Evolutionary conservation across 2,329 filamentous ascomycete species (phyloP).

Genomic region (Fusarium armeniacum): DNA sequence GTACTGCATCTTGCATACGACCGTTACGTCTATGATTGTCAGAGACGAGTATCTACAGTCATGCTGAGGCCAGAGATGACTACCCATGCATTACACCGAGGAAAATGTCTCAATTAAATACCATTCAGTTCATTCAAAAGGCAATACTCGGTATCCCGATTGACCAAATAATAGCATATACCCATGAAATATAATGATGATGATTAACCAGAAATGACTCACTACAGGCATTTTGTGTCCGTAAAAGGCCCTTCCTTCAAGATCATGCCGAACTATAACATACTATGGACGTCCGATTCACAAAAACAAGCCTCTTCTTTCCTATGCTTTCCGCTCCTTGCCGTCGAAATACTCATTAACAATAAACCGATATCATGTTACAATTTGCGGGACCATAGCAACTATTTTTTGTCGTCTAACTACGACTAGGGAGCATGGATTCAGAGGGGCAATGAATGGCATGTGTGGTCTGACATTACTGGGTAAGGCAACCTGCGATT

Average conservation of each 20-base stretch:
- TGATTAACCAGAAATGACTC: background rate
- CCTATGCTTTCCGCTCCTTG: slow-evolving; percentile 46
- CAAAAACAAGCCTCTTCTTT: slow-evolving; percentile 30
- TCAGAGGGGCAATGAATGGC: slow-evolving; percentile 13
- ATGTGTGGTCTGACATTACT: slow-evolving; percentile 33
- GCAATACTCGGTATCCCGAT: background rate
- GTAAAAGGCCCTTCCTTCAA: slow-evolving; percentile 40
- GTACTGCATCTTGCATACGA: slow-evolving; percentile 25
- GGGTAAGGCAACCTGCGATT: slow-evolving; percentile 48
- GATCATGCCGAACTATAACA: background rate
- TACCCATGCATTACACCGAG: slow-evolving; percentile 4
- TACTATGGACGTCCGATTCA: slow-evolving; percentile 11
- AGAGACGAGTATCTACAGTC: slow-evolving; percentile 15
- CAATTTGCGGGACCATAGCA: slow-evolving; percentile 31
- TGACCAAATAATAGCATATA: background rate
- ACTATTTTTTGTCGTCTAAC: slow-evolving; percentile 1
- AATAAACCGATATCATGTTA: slow-evolving; percentile 22
- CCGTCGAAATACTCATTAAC: slow-evolving; percentile 27
- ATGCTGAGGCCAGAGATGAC: slow-evolving; percentile 40
- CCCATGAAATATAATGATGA: background rate
- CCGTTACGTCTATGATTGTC: slow-evolving; percentile 22
- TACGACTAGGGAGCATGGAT: slow-evolving; percentile 9
- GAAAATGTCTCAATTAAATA: slow-evolving; percentile 14
- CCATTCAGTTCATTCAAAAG: slow-evolving; percentile 1
- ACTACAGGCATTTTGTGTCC: slow-evolving; percentile 34